These are phyloP conservation scores for Colletotrichum acutatum DNA, from an alignment of 2,329 filamentous ascomycete species.

Conservation along the genomic window DNA sequence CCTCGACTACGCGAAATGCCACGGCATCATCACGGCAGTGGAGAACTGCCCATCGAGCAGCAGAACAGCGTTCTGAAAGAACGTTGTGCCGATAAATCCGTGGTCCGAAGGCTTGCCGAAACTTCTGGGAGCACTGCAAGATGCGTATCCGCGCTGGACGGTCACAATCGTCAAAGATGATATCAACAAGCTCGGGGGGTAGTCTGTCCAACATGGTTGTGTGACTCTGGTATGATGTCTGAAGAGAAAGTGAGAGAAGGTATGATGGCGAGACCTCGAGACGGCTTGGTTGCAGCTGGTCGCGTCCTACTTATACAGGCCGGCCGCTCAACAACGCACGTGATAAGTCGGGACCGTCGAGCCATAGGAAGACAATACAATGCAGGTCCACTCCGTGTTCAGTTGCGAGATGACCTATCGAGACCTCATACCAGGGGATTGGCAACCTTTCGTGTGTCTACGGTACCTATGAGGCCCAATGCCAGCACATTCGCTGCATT, in stretches of 20 bases:
- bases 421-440: not conserved
- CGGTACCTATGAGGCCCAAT: not conserved
- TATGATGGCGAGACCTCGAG: not conserved
- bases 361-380: not conserved
- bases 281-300: not conserved
- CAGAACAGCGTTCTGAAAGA: not conserved
- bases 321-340: not conserved
- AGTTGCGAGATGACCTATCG: not conserved
- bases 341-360: not conserved
- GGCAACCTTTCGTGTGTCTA: not conserved
- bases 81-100: not conserved
- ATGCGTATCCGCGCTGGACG: not conserved
- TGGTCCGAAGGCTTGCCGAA: not conserved
- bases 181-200: not conserved
- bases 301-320: not conserved
- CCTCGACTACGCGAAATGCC: not conserved
- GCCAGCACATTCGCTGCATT: not conserved
- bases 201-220: conserved; percentile 2
- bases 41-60: not conserved
- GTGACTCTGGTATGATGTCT: not conserved
- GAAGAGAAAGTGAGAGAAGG: not conserved
- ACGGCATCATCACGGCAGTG: not conserved
- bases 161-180: not conserved
- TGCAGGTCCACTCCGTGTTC: not conserved
- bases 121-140: not conserved